Evolutionary conservation across 208 protist genomes (phyloP).

Genomic region (Phytomonas francai): DNA sequence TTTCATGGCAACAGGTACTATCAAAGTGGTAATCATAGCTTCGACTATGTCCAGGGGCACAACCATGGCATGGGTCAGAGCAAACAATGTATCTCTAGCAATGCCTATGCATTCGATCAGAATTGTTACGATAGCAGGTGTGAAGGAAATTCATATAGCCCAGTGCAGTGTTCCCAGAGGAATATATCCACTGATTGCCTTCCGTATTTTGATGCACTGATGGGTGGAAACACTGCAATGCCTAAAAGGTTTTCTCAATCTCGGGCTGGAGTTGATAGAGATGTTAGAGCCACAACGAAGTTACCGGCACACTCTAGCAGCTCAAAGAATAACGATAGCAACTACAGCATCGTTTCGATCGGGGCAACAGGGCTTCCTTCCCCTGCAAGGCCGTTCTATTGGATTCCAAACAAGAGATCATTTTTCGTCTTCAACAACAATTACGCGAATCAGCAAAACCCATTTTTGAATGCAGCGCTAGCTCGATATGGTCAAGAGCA

Average conservation of each 20-base stretch:
- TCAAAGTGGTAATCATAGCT: not conserved
- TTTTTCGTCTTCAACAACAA: not conserved
- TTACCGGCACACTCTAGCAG: not conserved
- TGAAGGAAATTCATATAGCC: not conserved
- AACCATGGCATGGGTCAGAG: not conserved
- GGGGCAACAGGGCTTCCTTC: constrained; percentile 21
- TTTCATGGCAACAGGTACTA: not conserved
- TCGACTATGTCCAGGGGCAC: not conserved
- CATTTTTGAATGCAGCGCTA: not conserved
- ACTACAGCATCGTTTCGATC: constrained; percentile 16
- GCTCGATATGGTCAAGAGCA: not conserved
- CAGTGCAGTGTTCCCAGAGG: not conserved
- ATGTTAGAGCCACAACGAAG: not conserved
- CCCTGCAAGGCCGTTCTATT: constrained; percentile 27
- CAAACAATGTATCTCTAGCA: not conserved
- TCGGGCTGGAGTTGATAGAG: not conserved
- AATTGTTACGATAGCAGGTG: not conserved
- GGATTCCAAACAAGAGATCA: constrained; percentile 22
- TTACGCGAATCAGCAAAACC: not conserved
- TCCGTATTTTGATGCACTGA: not conserved
- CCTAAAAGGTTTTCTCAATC: not conserved
- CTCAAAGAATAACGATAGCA: constrained; percentile 4
- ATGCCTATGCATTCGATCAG: not conserved
- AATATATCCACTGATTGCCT: not conserved
- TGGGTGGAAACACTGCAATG: not conserved